phyloP scores from a whole-genome alignment of 208 protist genomes.

The Ichthyophonus hoferi region DNA sequence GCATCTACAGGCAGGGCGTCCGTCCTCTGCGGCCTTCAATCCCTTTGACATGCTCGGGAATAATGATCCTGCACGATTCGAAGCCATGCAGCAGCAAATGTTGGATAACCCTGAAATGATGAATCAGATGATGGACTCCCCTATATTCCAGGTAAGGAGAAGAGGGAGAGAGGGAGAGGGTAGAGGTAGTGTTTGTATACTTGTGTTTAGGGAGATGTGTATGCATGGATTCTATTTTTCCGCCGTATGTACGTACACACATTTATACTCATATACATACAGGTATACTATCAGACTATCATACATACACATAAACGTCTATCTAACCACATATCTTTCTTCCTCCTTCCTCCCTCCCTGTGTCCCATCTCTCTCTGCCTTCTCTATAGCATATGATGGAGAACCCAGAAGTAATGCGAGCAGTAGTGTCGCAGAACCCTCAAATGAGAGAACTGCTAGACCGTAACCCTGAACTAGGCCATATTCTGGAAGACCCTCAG shows the following conservation, averaged over 20 bases:
- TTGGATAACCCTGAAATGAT: conserved; percentile 66
- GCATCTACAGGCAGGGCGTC: no score
- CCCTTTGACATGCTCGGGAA: not conserved
- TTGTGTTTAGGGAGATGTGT: not conserved
- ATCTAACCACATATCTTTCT: not conserved
- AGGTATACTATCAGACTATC: not conserved
- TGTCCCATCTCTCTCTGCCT: not conserved
- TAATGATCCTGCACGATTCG: not conserved
- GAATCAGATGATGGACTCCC: conserved; percentile 61
- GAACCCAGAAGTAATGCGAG: conserved; percentile 69
- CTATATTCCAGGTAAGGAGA: conserved; percentile 51
- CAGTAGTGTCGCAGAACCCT: conserved; percentile 54
- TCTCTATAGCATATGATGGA: conserved; percentile 46
- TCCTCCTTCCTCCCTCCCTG: not conserved
- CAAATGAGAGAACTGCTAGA: conserved; percentile 59
- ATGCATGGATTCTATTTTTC: not conserved
- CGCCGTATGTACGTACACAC: not conserved
- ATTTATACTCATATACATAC: not conserved
- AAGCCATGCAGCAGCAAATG: conserved; percentile 48
- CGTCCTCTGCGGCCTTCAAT: no score
- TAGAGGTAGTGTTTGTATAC: not conserved
- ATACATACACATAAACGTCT: not conserved
- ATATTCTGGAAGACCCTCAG: conserved; percentile 62
- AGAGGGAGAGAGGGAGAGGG: not conserved
- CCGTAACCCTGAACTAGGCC: conserved; percentile 69